Evolutionary conservation across 2,329 filamentous ascomycete genomes (phyloP), one percentile per base, ranked within the genome.

Genomic region (Pyricularia grisea): DNA sequence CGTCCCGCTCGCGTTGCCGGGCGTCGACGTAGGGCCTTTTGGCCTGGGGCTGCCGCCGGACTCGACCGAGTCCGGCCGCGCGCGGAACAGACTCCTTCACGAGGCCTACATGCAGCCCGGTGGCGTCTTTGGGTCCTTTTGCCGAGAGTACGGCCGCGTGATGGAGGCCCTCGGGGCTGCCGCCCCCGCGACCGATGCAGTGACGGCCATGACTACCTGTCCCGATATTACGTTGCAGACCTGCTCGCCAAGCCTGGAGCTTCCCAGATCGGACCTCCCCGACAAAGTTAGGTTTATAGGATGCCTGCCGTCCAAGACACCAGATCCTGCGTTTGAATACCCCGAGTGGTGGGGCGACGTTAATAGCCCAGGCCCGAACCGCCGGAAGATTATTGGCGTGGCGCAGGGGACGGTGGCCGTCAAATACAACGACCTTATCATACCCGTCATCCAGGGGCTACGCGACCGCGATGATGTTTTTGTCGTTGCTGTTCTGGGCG

Each of bases 391-490:
- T 25, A 74, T 86, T 5, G 76, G 79, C 23, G 82, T 85, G 5
- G 78, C 79, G 0, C 83, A 85, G 71, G 83, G 84, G 4, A 86
- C 83, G 2, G 71, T 82, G 3, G 78, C 77, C 10, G 71, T 72
- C 27, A 73, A 81, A 23, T 79, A 79, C 69, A 71, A 72, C 10
- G 75, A 84, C 30, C 77, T 86, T 2, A 72, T 85, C 17, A 70
- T 82, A 1, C 83, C 84, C 0, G 78, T 82, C 0, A 75, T 86
- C 27, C 67, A 75, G 9, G 83, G 77, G 0, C 76, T 86, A 6
- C 78, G 77, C 4, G 73, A 76, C 65, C 75, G 79, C 0, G 74
- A 79, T 0, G 82, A 86, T 68, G 10, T 69, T 9, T 0, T 71
- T 7, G 69, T 82, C 2, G 81, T 83, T 0, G 31, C 69, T 0